Percentiles rank a stretch among this genome's conserved stretches.
Evolutionary conservation across 1,284 basidiomycete species (phyloP).

Genomic region (Trichosporon ovoides): DNA sequence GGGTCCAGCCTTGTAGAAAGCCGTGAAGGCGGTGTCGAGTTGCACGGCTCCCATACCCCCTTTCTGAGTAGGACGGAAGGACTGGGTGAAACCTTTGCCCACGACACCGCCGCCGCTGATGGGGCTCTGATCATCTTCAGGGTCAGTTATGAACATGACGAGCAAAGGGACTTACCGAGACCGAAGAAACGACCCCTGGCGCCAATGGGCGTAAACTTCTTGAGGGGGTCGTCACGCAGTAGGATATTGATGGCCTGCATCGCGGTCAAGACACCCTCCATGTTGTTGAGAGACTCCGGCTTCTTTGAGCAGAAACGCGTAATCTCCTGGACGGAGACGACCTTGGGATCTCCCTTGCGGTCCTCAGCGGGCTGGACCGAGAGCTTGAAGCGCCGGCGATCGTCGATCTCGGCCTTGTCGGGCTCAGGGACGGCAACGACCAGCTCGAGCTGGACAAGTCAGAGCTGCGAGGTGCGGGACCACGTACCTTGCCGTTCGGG

Average conservation of each 20-base stretch:
- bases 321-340: constrained; percentile 39
- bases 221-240: constrained; percentile 40
- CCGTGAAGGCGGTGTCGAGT: constrained; percentile 48
- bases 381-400: constrained; percentile 41
- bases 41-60: constrained; percentile 32
- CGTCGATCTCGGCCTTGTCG: constrained; percentile 31
- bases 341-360: constrained; percentile 18
- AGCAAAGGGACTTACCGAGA: constrained; percentile 24
- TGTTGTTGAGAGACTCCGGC: constrained; percentile 25
- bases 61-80: constrained; percentile 35
- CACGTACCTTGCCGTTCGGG: constrained; percentile 16
- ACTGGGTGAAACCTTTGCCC: constrained; percentile 47
- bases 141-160: constrained; percentile 4
- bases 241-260: constrained; percentile 45
- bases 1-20: constrained; percentile 42
- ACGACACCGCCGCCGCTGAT: constrained; percentile 41
- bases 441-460: constrained; percentile 25
- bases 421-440: constrained; percentile 40
- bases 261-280: constrained; percentile 23
- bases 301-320: constrained; percentile 35
- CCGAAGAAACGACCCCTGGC: constrained; percentile 43
- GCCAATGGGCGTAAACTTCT: constrained; percentile 39
- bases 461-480: not conserved
- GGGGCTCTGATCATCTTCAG: constrained; percentile 27
- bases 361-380: constrained; percentile 24